phyloP scores from a whole-genome alignment of 441 rosid species.

The Iberis amara region DNA sequence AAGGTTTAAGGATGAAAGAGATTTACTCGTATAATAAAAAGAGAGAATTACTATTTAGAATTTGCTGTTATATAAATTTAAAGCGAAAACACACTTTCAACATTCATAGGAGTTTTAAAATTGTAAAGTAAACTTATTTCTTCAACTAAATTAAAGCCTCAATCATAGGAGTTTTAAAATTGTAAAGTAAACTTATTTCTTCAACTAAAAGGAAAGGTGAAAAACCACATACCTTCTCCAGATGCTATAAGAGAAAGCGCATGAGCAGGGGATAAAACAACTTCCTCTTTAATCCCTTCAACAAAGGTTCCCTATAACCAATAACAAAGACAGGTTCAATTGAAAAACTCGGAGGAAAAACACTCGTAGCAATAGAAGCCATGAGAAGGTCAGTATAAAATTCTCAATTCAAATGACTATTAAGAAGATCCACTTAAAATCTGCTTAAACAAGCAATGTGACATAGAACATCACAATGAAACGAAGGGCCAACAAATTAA shows the following conservation, averaged over 20 bases:
- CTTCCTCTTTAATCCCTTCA: slow-evolving; percentile 99
- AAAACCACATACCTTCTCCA: slow-evolving; percentile 80
- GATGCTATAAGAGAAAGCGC: slow-evolving; percentile 97
- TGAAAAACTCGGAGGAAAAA: slow-evolving; percentile 1
- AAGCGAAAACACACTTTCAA: slow-evolving; percentile 10
- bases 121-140: slow-evolving; percentile 14
- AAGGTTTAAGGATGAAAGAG: slow-evolving; percentile 13
- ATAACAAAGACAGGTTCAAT: slow-evolving; percentile 17
- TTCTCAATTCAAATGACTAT: background rate
- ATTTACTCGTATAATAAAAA: background rate
- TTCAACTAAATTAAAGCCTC: slow-evolving; percentile 12
- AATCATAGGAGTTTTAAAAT: slow-evolving; percentile 3
- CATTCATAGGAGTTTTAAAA: background rate
- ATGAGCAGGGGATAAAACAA: slow-evolving; percentile 98
- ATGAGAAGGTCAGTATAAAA: slow-evolving; percentile 6
- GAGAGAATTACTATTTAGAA: slow-evolving; percentile 4
- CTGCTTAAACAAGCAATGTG: slow-evolving; percentile 13
- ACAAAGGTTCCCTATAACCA: slow-evolving; percentile 86
- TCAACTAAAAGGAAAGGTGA: slow-evolving; percentile 24
- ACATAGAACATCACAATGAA: background rate
- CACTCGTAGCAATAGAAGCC: slow-evolving; percentile 5
- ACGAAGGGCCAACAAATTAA: slow-evolving; percentile 1
- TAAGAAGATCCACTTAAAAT: slow-evolving; percentile 18
- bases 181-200: slow-evolving; percentile 15
- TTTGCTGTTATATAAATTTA: slow-evolving; percentile 13